Conservation (phyloP, 2,329 filamentous ascomycete species). For the Bertia moriformis region DNA sequence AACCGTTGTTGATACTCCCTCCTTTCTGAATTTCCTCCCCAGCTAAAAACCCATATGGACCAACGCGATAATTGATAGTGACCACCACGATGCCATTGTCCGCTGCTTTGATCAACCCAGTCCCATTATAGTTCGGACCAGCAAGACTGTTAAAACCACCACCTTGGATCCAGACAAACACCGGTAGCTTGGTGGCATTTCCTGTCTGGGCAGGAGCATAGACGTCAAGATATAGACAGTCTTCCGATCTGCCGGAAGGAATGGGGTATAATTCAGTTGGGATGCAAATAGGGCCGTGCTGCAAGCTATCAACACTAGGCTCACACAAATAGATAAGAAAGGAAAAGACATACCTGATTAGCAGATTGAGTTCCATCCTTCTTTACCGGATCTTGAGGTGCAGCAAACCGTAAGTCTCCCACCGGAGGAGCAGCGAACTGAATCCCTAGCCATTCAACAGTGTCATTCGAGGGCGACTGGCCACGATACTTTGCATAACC, state of each 20-base stretch:
- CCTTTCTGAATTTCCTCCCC: slow-evolving; percentile 31
- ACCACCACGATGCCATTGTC: slow-evolving; percentile 52
- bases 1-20: slow-evolving; percentile 50
- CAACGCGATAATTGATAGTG: slow-evolving; percentile 64
- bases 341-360: slow-evolving; percentile 30
- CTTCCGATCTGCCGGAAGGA: slow-evolving; percentile 29
- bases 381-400: slow-evolving; percentile 44
- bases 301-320: neutral
- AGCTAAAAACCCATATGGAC: slow-evolving; percentile 58
- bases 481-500: slow-evolving; percentile 56
- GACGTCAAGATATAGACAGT: slow-evolving; percentile 57
- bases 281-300: neutral
- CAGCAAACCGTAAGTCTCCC: slow-evolving; percentile 49
- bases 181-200: slow-evolving; percentile 39
- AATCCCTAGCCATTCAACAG: slow-evolving; percentile 62
- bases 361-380: slow-evolving; percentile 33
- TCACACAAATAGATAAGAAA: neutral
- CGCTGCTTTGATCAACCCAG: slow-evolving; percentile 42
- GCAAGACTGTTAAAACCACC: slow-evolving; percentile 40
- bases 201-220: slow-evolving; percentile 44
- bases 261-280: neutral
- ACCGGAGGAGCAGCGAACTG: slow-evolving; percentile 59
- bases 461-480: slow-evolving; percentile 31
- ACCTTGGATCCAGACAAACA: slow-evolving; percentile 44
- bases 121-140: slow-evolving; percentile 40